Evolutionary conservation across 345 rosid genomes (phyloP).

Genomic region (Populus nigra): DNA sequence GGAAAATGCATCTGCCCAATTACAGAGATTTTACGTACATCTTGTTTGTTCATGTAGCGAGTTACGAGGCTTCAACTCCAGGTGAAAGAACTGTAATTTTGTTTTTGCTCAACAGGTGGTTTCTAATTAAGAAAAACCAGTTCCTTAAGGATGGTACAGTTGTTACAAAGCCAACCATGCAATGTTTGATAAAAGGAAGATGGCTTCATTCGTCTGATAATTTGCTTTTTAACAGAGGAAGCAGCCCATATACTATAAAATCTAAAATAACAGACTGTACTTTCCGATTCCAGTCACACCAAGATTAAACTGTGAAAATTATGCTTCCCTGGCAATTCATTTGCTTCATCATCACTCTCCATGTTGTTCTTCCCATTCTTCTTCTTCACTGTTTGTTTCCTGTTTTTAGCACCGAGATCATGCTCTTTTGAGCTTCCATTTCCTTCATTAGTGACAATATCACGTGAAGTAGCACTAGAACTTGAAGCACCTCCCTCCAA

Average conservation of each 20-base stretch:
- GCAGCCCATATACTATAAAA: not conserved
- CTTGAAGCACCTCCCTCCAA: no score
- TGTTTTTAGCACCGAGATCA: no score
- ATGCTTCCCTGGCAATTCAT: no score
- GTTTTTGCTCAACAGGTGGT: not conserved
- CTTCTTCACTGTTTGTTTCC: no score
- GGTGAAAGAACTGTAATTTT: not conserved
- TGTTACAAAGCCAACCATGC: conserved; percentile 5
- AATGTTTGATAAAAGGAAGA: not conserved
- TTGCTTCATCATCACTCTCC: no score
- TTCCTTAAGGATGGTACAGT: not conserved
- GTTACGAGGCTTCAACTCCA: not conserved
- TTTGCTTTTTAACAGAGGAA: not conserved
- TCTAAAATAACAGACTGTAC: conserved; percentile 32
- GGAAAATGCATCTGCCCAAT: no score
- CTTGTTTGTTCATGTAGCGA: no score
- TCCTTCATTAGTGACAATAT: no score
- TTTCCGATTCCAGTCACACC: conserved; percentile 88
- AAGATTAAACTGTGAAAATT: conserved; percentile 50
- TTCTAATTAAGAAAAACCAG: not conserved
- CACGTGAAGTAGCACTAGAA: no score
- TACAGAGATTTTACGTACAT: no score
- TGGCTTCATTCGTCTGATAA: not conserved
- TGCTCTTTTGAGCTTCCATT: no score
- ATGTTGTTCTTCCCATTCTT: no score